Conservation (phyloP, 2,329 filamentous ascomycete species). For the Diaporthe helianthi region DNA sequence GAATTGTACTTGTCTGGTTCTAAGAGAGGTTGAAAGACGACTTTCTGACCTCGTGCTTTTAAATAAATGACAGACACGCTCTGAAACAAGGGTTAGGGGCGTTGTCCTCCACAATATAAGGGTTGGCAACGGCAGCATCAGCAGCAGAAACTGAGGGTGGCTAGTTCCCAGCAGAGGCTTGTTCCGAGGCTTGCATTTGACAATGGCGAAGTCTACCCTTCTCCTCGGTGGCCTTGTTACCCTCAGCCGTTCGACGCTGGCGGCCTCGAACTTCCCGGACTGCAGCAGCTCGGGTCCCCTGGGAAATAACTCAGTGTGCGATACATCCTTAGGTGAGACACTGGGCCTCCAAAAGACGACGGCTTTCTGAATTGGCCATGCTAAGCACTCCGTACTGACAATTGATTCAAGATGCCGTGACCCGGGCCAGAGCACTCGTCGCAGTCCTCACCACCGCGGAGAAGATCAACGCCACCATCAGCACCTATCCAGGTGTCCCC, state of each 20-base stretch:
- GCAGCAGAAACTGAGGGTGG: neutral
- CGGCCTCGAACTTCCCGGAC: slow-evolving; percentile 30
- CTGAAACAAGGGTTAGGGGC: too few species aligned
- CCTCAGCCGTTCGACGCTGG: neutral
- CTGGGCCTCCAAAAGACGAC: neutral
- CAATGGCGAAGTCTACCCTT: slow-evolving; percentile 10
- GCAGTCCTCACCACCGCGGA: slow-evolving; percentile 28
- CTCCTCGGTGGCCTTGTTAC: slow-evolving; percentile 4
- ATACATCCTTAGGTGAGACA: slow-evolving; percentile 23
- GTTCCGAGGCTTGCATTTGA: neutral
- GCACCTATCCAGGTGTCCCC: slow-evolving; percentile 53
- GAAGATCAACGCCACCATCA: slow-evolving; percentile 34
- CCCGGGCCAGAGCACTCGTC: slow-evolving; percentile 30
- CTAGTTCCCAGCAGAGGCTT: neutral
- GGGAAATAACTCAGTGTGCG: slow-evolving; percentile 30
- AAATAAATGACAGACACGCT: too few species aligned
- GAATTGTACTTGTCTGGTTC: too few species aligned
- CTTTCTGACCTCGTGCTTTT: too few species aligned
- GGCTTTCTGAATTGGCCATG: rapidly evolving
- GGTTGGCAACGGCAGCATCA: neutral
- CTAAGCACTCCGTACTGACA: slow-evolving; percentile 6
- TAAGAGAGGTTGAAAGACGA: too few species aligned
- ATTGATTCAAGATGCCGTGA: slow-evolving; percentile 6
- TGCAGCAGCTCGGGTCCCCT: slow-evolving; percentile 29
- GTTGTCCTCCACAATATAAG: too few species aligned